Conservation (phyloP, 2,329 filamentous ascomycete species). For the Aspergillus intermedius region DNA sequence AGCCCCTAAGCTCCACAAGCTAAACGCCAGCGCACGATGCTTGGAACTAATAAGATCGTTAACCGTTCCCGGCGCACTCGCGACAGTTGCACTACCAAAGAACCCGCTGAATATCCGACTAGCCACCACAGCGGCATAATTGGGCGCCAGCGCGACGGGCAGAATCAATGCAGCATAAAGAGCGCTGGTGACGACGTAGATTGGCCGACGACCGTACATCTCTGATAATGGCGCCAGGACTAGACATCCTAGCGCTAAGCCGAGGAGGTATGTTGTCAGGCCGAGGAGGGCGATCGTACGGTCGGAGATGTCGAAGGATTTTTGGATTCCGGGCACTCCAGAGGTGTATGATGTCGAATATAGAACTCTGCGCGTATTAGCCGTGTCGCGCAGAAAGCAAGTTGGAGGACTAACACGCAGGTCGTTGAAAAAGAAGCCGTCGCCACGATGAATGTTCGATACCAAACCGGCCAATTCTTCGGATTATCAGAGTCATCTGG, state of each 20-base stretch:
- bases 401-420: too few species aligned
- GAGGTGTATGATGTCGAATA: not conserved
- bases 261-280: not conserved
- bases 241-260: not conserved
- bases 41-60: slow-evolving; percentile 69
- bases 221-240: not conserved
- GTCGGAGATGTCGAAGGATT: not conserved
- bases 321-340: not conserved
- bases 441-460: too few species aligned
- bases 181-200: not conserved
- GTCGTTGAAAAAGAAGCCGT: too few species aligned
- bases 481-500: too few species aligned
- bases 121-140: slow-evolving; percentile 10
- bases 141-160: slow-evolving; percentile 46
- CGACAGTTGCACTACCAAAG: slow-evolving; percentile 66
- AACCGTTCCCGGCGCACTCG: slow-evolving; percentile 68
- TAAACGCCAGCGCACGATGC: slow-evolving; percentile 67
- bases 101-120: slow-evolving; percentile 27
- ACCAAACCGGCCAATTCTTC: too few species aligned
- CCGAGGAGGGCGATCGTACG: not conserved
- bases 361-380: too few species aligned
- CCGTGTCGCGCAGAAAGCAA: too few species aligned
- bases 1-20: slow-evolving; percentile 69
- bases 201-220: not conserved
- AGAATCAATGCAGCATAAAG: not conserved